Evolutionary conservation across 192 early-diverging fungal species (phyloP).

Genomic region (Chytriomyces confervae): DNA sequence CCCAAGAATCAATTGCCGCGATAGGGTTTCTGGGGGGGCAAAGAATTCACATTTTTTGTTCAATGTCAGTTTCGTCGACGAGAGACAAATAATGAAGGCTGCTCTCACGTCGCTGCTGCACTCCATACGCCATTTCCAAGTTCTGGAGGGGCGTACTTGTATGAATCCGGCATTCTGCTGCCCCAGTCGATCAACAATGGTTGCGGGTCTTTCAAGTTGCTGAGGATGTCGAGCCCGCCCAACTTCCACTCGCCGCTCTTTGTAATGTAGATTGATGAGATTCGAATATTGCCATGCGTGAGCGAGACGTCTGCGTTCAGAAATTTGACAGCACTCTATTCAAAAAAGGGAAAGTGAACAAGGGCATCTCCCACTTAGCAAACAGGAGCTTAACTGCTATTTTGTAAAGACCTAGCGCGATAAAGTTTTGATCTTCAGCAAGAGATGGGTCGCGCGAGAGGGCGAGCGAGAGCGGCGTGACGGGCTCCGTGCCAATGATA

Average conservation of each 20-base stretch:
- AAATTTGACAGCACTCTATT: constrained; percentile 82
- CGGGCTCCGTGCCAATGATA: constrained; percentile 88
- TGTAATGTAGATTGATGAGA: constrained; percentile 83
- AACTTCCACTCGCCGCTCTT: constrained; percentile 94
- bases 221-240: constrained; percentile 84
- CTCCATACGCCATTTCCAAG: constrained; percentile 65
- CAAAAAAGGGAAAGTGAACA: not conserved
- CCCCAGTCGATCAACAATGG: constrained; percentile 68
- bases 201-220: constrained; percentile 72
- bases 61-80: not conserved
- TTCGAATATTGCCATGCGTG: constrained; percentile 85
- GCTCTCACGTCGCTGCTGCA: constrained; percentile 63
- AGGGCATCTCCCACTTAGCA: not conserved
- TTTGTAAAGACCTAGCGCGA: constrained; percentile 88
- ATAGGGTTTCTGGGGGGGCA: constrained; percentile 34
- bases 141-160: constrained; percentile 78
- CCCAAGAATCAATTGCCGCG: constrained; percentile 80
- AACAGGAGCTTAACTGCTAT: constrained; percentile 67
- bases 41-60: not conserved
- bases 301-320: constrained; percentile 83
- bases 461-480: constrained; percentile 67
- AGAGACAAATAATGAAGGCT: not conserved
- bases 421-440: constrained; percentile 63
- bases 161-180: constrained; percentile 65
- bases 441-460: constrained; percentile 52